These are phyloP conservation scores for Claviceps arundinis DNA, from an alignment of 2,329 filamentous ascomycete species.

Conservation along the genomic window DNA sequence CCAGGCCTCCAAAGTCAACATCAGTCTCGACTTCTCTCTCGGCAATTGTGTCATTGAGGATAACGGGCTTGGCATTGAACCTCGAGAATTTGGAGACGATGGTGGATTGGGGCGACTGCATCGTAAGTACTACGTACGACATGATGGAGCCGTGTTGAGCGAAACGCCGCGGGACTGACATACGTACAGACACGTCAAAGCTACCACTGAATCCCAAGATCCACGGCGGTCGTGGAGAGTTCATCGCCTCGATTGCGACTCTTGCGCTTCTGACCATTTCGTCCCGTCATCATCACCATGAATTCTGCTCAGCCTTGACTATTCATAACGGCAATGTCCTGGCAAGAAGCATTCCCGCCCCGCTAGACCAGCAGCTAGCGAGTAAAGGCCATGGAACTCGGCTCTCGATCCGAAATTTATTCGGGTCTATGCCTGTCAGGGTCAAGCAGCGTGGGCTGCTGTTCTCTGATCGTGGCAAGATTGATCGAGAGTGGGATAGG, in stretches of 20 bases:
- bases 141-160: not conserved
- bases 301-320: constrained; percentile 50
- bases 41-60: constrained; percentile 75
- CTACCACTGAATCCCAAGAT: constrained; percentile 29
- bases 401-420: constrained; percentile 65
- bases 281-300: constrained; percentile 51
- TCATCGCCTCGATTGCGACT: constrained; percentile 62
- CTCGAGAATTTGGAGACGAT: constrained; percentile 53
- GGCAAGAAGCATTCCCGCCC: constrained; percentile 48
- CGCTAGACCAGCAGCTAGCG: constrained; percentile 41
- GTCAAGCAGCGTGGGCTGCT: constrained; percentile 62
- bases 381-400: constrained; percentile 56
- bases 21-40: constrained; percentile 60
- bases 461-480: constrained; percentile 32
- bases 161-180: not conserved
- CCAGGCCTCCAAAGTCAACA: constrained; percentile 49
- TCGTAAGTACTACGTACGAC: constrained; percentile 36
- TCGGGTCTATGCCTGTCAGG: constrained; percentile 81
- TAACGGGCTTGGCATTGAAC: constrained; percentile 64
- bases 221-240: constrained; percentile 60
- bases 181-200: constrained; percentile 62
- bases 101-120: constrained; percentile 64
- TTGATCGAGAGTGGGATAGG: constrained; percentile 51
- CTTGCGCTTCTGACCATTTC: constrained; percentile 66
- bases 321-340: constrained; percentile 59